Conservation (phyloP, 2,329 filamentous ascomycete genomes). For the Verticillium albo-atrum region DNA sequence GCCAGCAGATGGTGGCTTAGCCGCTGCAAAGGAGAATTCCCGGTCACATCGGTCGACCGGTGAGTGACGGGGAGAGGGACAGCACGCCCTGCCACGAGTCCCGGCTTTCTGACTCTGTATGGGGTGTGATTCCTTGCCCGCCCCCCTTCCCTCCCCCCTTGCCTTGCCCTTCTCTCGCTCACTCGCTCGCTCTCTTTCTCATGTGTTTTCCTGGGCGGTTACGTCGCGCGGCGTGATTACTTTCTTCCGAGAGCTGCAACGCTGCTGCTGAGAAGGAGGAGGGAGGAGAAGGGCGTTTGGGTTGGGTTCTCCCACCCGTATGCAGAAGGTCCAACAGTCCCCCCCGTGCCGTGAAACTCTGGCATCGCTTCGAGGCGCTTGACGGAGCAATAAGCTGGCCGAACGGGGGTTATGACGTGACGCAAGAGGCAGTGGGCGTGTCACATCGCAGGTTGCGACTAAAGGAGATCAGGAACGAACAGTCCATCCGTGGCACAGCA, state of each 20-base stretch:
- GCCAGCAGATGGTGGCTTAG: conserved; percentile 9
- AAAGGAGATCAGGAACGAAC: neutral
- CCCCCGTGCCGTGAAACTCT: too few relatives aligned
- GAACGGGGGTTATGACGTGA: too few relatives aligned
- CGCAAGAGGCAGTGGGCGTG: neutral
- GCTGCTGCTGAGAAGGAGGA: too few relatives aligned
- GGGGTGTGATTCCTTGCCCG: too few relatives aligned
- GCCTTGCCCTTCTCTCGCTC: neutral
- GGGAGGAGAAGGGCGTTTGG: too few relatives aligned
- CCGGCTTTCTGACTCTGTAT: too few relatives aligned
- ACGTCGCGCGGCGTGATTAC: neutral
- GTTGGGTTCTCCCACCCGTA: too few relatives aligned
- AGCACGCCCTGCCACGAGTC: neutral
- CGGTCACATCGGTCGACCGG: conserved; percentile 4
- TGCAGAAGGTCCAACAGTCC: too few relatives aligned
- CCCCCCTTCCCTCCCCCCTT: too few relatives aligned
- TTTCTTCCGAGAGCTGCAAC: neutral
- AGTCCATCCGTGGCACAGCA: neutral
- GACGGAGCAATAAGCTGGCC: too few relatives aligned
- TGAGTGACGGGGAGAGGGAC: neutral
- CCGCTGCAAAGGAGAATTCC: conserved; percentile 12
- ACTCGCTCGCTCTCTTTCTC: neutral
- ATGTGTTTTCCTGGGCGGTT: neutral
- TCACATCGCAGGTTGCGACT: neutral
- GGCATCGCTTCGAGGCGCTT: too few relatives aligned